Base-by-base conservation (phyloP, 78 protist genomes). In the Cavenderia fasciculata region DNA sequence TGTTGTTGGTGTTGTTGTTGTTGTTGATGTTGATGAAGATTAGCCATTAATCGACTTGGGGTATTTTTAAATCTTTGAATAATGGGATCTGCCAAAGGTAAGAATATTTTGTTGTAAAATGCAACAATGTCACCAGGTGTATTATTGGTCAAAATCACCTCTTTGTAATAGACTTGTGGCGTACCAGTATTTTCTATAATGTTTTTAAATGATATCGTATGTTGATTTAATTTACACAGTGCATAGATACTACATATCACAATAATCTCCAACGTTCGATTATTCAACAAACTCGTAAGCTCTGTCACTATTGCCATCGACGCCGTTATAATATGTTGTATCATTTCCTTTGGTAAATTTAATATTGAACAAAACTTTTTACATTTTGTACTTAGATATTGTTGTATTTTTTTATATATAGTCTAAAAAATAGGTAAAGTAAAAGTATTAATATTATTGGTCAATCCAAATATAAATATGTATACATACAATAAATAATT, bases 91-190 rank as follows among this genome's bases (percentile, higher is more conserved):
- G 68, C 54, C 14, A 27, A 19, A 12, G 33, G 8, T 43, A 82
- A 44, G n/a, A 61, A 82, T 25, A 68, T 36, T 21, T 65, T 56
- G n/a, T 82, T 82, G 38, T 82, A 82, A n/a, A 82, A 82, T 33
- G 11, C 33, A 68, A 82, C 52, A 21, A 82, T 49, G 68, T 82
- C 77, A 33, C 74, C 86, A 18, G 40, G 19, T 29, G 51, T 43
- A 47, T 29, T 52, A 54, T 78, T 44, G 25, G 8, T 29, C 40
- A 78, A n/a, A 34, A 11, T 21, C 7, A 78, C 56, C 12, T 78
- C 88, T 66, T 78, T 78, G 44, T 78, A 78, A 63, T 6, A n/a
- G 14, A 68, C 89, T 82, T 52, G 49, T 33, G 89, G 62, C 10
- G 68, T 57, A 18, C 44, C 2, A 31, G 75, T 33, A 36, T 40